Evolutionary conservation across 2,329 filamentous ascomycete species (phyloP), one percentile per base, ranked within the genome.

Genomic region (Lachnellula hyalina): DNA sequence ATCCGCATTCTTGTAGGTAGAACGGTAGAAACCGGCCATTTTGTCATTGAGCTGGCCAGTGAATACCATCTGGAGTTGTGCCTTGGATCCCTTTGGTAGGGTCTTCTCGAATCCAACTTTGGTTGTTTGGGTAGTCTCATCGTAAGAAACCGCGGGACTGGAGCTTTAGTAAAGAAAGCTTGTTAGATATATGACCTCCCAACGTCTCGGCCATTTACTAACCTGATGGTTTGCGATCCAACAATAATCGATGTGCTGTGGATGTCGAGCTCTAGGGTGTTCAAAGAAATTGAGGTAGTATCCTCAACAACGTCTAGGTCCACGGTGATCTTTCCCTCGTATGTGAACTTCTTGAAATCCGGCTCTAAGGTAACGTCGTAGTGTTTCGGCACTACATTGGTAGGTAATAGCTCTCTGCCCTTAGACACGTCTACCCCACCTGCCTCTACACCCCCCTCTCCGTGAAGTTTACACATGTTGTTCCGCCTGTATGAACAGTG

Each of bases 21-120:
- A 96, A 55, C 93, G 85, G 75, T 97, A 97, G 81, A 97, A 97
- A 47, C 93, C 93, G 48, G 92, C 92, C 90, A 97, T 96, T 74
- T 94, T 93, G 71, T 96, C 89, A 72, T 96, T 96, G 67, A 96
- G 76, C 44, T 78, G 80, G 41, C 91, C 91, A 9, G 82, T 85
- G 73, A 95, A 96, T 63, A 81, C 86, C 66, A 91, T 83, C 67
- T 85, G 85, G 58, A 95, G 74, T 73, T 86, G 85, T 19, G 88
- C 89, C 77, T 91, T 92, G 67, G 82, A 80, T 23, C 89, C 90
- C 59, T 87, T 87, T 21, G 83, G 72, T 58, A 97, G 77, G 47
- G 78, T 79, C 69, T 91, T 80, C 62, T 85, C 80, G 68, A 97
- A 91, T 63, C 83, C 83, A 70, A 96, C 80, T 67, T 85, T 95